These are phyloP conservation scores for Murraya paniculata DNA, from an alignment of 345 rosid genomes.

Conservation along the genomic window DNA sequence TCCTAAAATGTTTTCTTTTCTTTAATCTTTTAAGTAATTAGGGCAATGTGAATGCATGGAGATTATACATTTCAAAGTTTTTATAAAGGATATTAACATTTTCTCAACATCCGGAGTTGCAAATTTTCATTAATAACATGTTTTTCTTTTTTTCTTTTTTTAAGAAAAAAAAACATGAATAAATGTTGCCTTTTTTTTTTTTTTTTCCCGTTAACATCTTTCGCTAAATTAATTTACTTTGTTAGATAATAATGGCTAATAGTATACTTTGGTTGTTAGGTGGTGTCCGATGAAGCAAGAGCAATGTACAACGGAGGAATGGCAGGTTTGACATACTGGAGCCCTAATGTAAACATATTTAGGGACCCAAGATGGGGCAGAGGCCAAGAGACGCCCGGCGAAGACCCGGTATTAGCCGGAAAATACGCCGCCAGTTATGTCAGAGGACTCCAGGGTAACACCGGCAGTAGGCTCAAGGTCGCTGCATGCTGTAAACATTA, in stretches of 20 bases:
- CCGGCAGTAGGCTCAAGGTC: constrained; percentile 66
- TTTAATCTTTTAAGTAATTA: background rate
- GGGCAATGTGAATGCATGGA: background rate
- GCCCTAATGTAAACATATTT: constrained; percentile 77
- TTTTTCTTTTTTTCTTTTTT: too few relatives aligned
- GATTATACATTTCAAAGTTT: too few relatives aligned
- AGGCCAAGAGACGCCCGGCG: constrained; percentile 94
- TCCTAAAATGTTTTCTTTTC: too few relatives aligned
- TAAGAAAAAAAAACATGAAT: too few relatives aligned
- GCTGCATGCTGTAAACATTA: constrained; percentile 98
- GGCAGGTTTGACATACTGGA: constrained; percentile 76
- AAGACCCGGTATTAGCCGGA: constrained; percentile 75
- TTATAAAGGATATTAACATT: too few relatives aligned
- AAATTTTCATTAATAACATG: too few relatives aligned
- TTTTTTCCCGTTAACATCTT: too few relatives aligned
- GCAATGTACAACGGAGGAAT: constrained; percentile 77
- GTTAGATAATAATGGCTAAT: background rate
- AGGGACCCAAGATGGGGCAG: constrained; percentile 93
- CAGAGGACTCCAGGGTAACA: constrained; percentile 65
- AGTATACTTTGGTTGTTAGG: constrained; percentile 21
- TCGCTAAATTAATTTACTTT: background rate
- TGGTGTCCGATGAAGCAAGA: constrained; percentile 77
- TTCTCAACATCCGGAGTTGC: too few relatives aligned
- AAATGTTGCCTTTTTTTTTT: too few relatives aligned
- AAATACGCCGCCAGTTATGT: constrained; percentile 77